Evolutionary conservation across 805 yeast species (phyloP).

Genomic region (Debaryomyces prosopidis): DNA sequence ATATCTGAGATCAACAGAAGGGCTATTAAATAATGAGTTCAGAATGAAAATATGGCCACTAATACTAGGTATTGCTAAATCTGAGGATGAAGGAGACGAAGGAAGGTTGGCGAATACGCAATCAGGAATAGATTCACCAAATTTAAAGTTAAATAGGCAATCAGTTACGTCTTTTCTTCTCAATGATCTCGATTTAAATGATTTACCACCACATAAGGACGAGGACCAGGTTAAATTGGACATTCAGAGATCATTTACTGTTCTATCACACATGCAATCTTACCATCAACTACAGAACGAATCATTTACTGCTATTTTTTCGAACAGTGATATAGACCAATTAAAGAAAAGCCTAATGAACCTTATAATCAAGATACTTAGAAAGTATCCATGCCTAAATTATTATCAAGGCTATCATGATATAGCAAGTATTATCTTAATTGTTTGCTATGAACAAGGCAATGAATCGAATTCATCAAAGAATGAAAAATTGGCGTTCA

Average conservation of each 20-base stretch:
- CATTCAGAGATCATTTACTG: constrained; percentile 66
- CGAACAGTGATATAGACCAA: constrained; percentile 25
- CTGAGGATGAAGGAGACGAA: not conserved
- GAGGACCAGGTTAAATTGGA: constrained; percentile 81
- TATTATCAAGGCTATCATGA: constrained; percentile 97
- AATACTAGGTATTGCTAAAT: constrained; percentile 33
- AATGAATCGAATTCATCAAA: constrained; percentile 6
- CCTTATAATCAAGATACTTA: constrained; percentile 54
- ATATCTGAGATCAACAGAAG: constrained; percentile 47
- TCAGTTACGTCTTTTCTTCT: constrained; percentile 13
- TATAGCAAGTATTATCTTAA: constrained; percentile 64
- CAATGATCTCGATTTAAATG: constrained; percentile 22
- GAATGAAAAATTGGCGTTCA: constrained; percentile 35
- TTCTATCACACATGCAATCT: constrained; percentile 30
- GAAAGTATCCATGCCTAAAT: constrained; percentile 59
- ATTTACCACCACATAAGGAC: constrained; percentile 57
- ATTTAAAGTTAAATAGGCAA: constrained; percentile 5
- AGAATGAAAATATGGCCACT: constrained; percentile 54
- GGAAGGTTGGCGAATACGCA: constrained; percentile 1
- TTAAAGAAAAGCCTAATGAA: constrained; percentile 43
- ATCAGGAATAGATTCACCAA: not conserved
- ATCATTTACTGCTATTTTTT: constrained; percentile 34
- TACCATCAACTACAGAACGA: constrained; percentile 17
- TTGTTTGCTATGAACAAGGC: constrained; percentile 43
- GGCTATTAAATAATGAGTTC: constrained; percentile 42